A percentile compares a stretch with the other conserved stretches of the same genome.
These are phyloP conservation scores for Stachybotrys echinatus DNA, from an alignment of 2,329 filamentous ascomycete species.

Conservation along the genomic window DNA sequence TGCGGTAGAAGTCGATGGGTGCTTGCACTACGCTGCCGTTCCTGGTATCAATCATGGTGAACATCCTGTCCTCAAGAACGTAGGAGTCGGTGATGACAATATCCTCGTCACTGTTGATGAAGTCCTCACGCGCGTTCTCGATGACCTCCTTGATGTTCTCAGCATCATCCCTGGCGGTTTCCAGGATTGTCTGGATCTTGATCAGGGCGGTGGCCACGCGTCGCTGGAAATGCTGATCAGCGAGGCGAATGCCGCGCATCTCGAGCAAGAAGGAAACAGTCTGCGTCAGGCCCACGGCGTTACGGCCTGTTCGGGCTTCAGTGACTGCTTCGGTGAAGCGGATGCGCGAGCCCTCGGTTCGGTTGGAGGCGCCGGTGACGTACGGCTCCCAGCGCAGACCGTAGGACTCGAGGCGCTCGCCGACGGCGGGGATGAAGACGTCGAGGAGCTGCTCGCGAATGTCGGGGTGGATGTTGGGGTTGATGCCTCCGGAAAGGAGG, in stretches of 20 bases:
- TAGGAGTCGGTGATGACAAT: conserved; percentile 17
- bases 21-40: conserved; percentile 16
- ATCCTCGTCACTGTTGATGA: conserved; percentile 14
- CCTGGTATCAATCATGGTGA: conserved; percentile 17
- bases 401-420: conserved; percentile 12
- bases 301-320: conserved; percentile 16
- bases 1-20: conserved; percentile 15
- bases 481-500: conserved; percentile 19
- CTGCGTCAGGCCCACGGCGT: conserved; percentile 17
- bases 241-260: conserved; percentile 21
- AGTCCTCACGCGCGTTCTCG: conserved; percentile 15
- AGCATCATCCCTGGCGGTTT: conserved; percentile 17
- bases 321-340: conserved; percentile 19
- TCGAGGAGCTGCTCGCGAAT: conserved; percentile 17
- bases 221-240: conserved; percentile 24
- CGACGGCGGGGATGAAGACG: conserved; percentile 13
- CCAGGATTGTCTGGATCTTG: conserved; percentile 16
- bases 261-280: conserved; percentile 19
- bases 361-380: conserved; percentile 11
- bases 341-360: conserved; percentile 8
- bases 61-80: conserved; percentile 14
- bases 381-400: conserved; percentile 19
- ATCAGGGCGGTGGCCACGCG: conserved; percentile 20
- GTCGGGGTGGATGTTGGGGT: conserved; percentile 20
- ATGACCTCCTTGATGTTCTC: conserved; percentile 12